Evolutionary conservation across 306 rosid genomes (phyloP).

Genomic region (Luffa aegyptiaca): DNA sequence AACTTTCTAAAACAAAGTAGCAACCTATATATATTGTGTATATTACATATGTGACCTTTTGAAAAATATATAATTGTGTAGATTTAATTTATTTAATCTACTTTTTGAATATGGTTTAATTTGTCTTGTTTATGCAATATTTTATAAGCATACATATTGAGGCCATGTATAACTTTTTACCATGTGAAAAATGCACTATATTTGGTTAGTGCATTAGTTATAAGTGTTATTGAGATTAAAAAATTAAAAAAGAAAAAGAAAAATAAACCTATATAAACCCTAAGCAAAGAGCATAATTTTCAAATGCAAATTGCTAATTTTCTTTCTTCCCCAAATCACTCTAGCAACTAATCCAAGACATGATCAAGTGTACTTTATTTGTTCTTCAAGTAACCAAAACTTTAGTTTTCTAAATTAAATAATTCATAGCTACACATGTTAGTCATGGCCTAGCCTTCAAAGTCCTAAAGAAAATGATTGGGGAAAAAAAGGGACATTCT

Average conservation of each 20-base stretch:
- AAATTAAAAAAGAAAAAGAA: neutral
- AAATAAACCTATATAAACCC: neutral
- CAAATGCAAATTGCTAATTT: neutral
- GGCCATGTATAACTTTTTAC: neutral
- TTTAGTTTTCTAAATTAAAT: neutral
- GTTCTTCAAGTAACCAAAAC: constrained; percentile 3
- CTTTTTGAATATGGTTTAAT: no score
- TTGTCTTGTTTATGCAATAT: neutral
- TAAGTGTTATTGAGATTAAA: neutral
- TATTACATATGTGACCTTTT: no score
- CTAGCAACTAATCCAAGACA: neutral
- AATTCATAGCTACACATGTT: constrained; percentile 5
- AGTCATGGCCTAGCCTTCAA: neutral
- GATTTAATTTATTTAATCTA: no score
- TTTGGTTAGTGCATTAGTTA: neutral
- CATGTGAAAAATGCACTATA: neutral
- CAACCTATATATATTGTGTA: no score
- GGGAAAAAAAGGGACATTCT: neutral
- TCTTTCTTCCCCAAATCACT: neutral
- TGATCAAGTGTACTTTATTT: constrained; percentile 9
- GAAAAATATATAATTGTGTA: no score
- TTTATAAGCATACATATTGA: neutral
- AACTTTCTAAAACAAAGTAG: no score
- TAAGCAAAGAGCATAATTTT: neutral
- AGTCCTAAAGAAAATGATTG: constrained; percentile 4